phyloP scores from a whole-genome alignment of 73 alveolate species.

The Loxodes magnus region DNA sequence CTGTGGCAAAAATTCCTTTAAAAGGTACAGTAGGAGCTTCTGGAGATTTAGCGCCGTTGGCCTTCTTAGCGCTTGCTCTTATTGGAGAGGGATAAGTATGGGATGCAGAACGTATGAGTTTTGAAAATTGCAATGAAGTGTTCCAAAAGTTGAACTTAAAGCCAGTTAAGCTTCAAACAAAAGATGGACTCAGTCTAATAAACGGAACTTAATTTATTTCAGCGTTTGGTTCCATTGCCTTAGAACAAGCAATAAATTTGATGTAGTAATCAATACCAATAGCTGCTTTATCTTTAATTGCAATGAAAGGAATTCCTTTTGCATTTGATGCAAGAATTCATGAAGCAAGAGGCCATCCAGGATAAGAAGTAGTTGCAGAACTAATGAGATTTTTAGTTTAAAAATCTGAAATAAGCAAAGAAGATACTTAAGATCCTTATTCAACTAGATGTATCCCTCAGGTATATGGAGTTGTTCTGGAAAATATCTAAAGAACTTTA shows the following conservation, averaged over 20 bases:
- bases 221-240: constrained; percentile 29
- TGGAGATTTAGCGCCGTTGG: constrained; percentile 49
- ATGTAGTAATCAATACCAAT: constrained; percentile 25
- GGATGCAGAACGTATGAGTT: constrained; percentile 17
- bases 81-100: constrained; percentile 49
- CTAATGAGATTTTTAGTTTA: constrained; percentile 21
- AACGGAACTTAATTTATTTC: constrained; percentile 47
- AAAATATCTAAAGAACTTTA: constrained; percentile 13
- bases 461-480: constrained; percentile 28
- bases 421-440: constrained; percentile 26
- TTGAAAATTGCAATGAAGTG: constrained; percentile 22
- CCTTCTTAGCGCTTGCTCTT: constrained; percentile 31
- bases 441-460: constrained; percentile 29
- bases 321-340: constrained; percentile 23
- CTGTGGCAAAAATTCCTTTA: constrained; percentile 34
- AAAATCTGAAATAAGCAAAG: constrained; percentile 5
- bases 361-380: constrained; percentile 17
- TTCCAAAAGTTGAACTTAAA: constrained; percentile 16
- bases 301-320: constrained; percentile 14
- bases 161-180: constrained; percentile 23
- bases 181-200: constrained; percentile 44
- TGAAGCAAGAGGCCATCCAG: constrained; percentile 19
- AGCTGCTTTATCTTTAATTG: constrained; percentile 15
- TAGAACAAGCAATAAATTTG: constrained; percentile 15
- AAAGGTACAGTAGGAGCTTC: constrained; percentile 59